These are phyloP conservation scores for Hysterium pulicare DNA, from an alignment of 2,329 filamentous ascomycete species.

Conservation along the genomic window DNA sequence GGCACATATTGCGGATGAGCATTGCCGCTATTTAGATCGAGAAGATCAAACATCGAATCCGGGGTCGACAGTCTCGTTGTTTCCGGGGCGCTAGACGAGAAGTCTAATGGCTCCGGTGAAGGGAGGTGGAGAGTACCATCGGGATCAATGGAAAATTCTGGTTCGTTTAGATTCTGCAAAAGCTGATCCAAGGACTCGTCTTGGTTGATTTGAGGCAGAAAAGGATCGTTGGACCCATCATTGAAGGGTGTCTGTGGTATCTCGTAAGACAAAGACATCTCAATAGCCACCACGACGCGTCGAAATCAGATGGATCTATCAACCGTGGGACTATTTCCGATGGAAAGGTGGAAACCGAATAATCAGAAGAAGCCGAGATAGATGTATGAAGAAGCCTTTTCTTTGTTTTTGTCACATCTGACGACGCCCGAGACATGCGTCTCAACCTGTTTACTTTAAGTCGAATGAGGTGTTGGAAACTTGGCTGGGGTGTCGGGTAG, in stretches of 20 bases:
- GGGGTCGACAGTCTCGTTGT: background rate
- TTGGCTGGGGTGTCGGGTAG: background rate
- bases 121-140: background rate
- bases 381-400: background rate
- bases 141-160: background rate
- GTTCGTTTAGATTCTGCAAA: background rate
- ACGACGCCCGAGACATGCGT: background rate
- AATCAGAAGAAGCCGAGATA: too few relatives aligned
- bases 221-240: background rate
- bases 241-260: background rate
- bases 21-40: too few relatives aligned
- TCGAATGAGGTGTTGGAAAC: background rate
- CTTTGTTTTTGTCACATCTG: background rate
- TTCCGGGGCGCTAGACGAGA: background rate
- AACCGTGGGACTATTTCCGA: too few relatives aligned
- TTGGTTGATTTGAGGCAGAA: background rate
- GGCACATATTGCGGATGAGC: too few relatives aligned
- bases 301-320: too few relatives aligned
- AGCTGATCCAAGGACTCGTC: background rate
- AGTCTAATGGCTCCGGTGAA: background rate
- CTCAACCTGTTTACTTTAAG: background rate
- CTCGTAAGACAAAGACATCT: too few relatives aligned
- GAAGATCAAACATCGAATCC: background rate
- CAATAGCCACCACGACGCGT: too few relatives aligned
- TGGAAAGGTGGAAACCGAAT: too few relatives aligned